Conservation (phyloP, 2,329 filamentous ascomycete genomes). For the Trichoderma simmonsii region DNA sequence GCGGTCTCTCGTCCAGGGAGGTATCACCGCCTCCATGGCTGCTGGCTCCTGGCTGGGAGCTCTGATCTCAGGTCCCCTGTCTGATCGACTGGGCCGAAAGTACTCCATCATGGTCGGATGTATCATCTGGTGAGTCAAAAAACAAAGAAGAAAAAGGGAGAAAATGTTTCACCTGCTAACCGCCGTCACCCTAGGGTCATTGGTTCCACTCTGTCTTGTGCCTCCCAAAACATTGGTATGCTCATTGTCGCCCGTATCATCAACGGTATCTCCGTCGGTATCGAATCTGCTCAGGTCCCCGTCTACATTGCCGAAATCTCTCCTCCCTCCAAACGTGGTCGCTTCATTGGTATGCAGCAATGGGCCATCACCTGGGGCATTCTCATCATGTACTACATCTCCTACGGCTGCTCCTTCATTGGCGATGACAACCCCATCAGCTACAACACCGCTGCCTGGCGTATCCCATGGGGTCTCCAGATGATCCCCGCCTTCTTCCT, state of each 20-base stretch:
- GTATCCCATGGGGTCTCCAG: slow-evolving; percentile 63
- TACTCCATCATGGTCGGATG: slow-evolving; percentile 50
- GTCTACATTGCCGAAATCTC: slow-evolving; percentile 69
- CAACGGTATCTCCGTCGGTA: slow-evolving; percentile 66
- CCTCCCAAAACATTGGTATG: slow-evolving; percentile 46
- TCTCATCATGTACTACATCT: slow-evolving; percentile 68
- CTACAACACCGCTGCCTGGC: slow-evolving; percentile 54
- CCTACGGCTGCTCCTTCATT: slow-evolving; percentile 62
- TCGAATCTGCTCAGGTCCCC: slow-evolving; percentile 63
- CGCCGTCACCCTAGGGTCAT: slow-evolving; percentile 37
- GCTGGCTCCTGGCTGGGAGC: slow-evolving; percentile 51
- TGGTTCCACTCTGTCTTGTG: slow-evolving; percentile 46
- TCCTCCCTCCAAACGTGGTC: slow-evolving; percentile 53
- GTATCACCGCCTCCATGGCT: slow-evolving; percentile 51
- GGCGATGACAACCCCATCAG: slow-evolving; percentile 29
- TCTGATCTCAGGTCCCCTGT: slow-evolving; percentile 46
- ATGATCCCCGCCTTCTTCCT: slow-evolving; percentile 60
- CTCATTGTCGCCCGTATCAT: slow-evolving; percentile 57
- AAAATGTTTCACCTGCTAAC: background rate
- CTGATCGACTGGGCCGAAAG: slow-evolving; percentile 49
- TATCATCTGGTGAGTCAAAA: slow-evolving; percentile 45
- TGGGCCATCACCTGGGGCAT: slow-evolving; percentile 69
- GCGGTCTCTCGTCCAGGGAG: slow-evolving; percentile 45
- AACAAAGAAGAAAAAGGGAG: background rate
- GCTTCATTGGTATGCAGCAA: slow-evolving; percentile 69